Evolutionary conservation across 2,329 filamentous ascomycete genomes (phyloP), one percentile per base, ranked within the genome.

Genomic region (Cladosporium sp.): DNA sequence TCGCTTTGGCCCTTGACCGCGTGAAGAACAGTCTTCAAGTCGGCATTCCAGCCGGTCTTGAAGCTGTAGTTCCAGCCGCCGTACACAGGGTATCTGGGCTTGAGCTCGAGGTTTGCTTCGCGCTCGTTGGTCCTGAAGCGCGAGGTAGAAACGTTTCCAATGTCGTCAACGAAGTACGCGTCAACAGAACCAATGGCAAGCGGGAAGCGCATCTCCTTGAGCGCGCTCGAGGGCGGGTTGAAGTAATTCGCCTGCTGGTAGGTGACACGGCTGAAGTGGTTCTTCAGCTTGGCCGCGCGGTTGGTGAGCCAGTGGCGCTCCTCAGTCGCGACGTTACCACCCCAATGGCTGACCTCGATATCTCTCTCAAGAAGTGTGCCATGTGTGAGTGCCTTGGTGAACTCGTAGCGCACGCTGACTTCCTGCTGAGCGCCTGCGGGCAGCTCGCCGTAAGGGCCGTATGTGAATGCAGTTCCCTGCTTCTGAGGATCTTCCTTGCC

Each of bases 21-120:
- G 72, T 92, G 89, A 70, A 99, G 77, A 77, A 91, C 95, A 65
- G 86, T 87, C 73, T 88, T 88, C 30, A 96, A 84, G 70, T 96
- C 88, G 61, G 91, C 89, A 81, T 98, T 96, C 95, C 95, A 99
- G 71, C 95, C 95, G 65, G 98, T 89, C 66, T 91, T 92, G 83
- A 98, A 99, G 70, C 91, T 95, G 80, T 97, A 98, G 79, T 96
- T 97, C 95, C 95, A 99, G 67, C 92, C 93, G 67, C 95, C 95
- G 74, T 97, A 99, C 26, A 99, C 79, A n/a, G 95, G 95, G 79
- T 96, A 99, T 61, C 95, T 88, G 23, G 95, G 95, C 83, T 93
- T 95, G 68, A 97, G 84, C 79, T 97, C 93, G 30, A 99, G 85
- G 49, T 90, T 82, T n/a, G 91, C 90, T 56, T 79, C 76, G 16